Evolutionary conservation across 805 yeast genomes (phyloP).

Genomic region (Dipodascus geniculatus): DNA sequence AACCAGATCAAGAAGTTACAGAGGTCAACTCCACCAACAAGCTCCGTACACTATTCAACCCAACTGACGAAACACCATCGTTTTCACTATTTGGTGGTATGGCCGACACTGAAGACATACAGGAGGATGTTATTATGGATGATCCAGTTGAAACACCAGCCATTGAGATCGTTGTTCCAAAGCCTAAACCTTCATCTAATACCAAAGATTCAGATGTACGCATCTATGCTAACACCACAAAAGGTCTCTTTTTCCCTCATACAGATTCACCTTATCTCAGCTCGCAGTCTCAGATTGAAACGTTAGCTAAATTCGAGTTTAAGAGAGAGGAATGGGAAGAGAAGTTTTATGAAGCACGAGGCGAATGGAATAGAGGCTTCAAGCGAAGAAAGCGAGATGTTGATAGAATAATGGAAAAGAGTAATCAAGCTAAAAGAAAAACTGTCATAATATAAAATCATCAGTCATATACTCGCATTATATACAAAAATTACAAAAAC

Average conservation of each 20-base stretch:
- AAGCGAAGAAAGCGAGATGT: conserved; percentile 69
- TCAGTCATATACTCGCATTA: no score
- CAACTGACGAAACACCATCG: conserved; percentile 6
- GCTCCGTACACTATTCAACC: conserved; percentile 12
- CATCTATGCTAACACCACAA: conserved; percentile 1
- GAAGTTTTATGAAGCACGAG: conserved; percentile 77
- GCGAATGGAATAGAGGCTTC: conserved; percentile 65
- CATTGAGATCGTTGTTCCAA: not conserved
- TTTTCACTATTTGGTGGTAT: conserved; percentile 15
- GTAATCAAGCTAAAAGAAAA: not conserved
- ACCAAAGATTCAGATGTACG: not conserved
- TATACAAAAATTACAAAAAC: no score
- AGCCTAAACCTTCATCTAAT: not conserved
- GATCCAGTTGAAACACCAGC: conserved; percentile 3
- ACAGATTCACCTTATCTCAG: conserved; percentile 74
- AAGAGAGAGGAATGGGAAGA: conserved; percentile 45
- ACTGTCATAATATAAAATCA: not conserved
- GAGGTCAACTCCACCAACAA: not conserved
- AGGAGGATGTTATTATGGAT: conserved; percentile 6
- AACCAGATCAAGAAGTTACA: not conserved
- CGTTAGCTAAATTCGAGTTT: conserved; percentile 19
- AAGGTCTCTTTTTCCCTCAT: conserved; percentile 66
- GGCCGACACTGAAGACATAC: conserved; percentile 9
- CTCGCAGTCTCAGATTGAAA: conserved; percentile 69
- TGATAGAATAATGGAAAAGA: conserved; percentile 42